Percentiles rank a stretch among this genome's conserved stretches.
Evolutionary conservation across 345 rosid species (phyloP).

Genomic region (Clarkia xantiana): DNA sequence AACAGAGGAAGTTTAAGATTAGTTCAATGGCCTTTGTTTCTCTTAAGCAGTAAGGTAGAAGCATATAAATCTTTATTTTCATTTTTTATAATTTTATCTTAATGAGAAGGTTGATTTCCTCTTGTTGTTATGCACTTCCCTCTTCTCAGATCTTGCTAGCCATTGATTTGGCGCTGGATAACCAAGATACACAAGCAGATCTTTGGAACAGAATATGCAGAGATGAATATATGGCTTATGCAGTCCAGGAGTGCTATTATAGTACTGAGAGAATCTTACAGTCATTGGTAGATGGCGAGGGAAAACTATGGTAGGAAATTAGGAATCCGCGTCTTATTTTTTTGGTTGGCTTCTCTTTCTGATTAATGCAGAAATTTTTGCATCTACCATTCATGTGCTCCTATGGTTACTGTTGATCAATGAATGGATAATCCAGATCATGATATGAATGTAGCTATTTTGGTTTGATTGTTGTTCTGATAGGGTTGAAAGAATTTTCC

Average conservation of each 20-base stretch:
- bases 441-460: constrained; percentile 10
- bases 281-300: constrained; percentile 84
- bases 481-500: constrained; percentile 90
- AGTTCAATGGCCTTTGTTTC: constrained; percentile 99
- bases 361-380: neutral
- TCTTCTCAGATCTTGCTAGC: constrained; percentile 72
- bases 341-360: neutral
- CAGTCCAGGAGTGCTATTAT: constrained; percentile 91
- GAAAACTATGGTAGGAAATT: constrained; percentile 64
- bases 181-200: constrained; percentile 63
- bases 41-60: constrained; percentile 90
- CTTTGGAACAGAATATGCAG: constrained; percentile 72
- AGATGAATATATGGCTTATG: constrained; percentile 97
- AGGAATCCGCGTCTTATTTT: neutral
- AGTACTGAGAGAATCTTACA: constrained; percentile 68
- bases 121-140: neutral
- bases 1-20: constrained; percentile 80
- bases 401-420: too few relatives aligned
- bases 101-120: too few relatives aligned
- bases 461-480: constrained; percentile 8
- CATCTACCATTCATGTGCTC: too few relatives aligned
- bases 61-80: neutral
- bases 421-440: neutral
- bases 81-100: too few relatives aligned
- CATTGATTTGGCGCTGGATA: constrained; percentile 85